Conservation (phyloP, 352 stramenopile genomes). For the Phytopythium ostracodes region DNA sequence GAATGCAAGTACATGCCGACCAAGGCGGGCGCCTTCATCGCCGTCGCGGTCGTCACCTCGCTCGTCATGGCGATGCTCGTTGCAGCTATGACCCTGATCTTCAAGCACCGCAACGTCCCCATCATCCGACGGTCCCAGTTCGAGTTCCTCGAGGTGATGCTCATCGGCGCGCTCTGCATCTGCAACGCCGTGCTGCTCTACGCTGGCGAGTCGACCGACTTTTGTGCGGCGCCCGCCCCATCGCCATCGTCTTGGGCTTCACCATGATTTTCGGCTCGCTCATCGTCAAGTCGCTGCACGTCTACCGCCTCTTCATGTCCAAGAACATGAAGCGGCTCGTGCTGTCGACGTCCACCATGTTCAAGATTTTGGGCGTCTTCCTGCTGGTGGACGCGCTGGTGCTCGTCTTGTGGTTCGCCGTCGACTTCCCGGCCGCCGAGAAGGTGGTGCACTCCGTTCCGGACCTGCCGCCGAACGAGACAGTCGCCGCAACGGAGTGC, state of each 20-base stretch:
- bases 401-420: constrained; percentile 9
- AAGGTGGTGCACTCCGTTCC: constrained; percentile 10
- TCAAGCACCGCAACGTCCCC: constrained; percentile 12
- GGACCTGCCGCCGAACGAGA: neutral
- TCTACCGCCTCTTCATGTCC: constrained; percentile 35
- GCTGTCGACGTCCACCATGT: constrained; percentile 11
- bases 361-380: constrained; percentile 17
- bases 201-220: constrained; percentile 11
- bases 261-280: constrained; percentile 24
- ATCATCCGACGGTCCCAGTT: constrained; percentile 24
- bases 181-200: constrained; percentile 12
- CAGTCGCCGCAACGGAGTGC: constrained; percentile 22
- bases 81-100: constrained; percentile 8
- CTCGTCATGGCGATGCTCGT: constrained; percentile 9
- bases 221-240: constrained; percentile 16
- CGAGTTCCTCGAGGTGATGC: constrained; percentile 14
- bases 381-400: constrained; percentile 17
- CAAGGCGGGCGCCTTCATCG: constrained; percentile 2
- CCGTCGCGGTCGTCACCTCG: constrained; percentile 3
- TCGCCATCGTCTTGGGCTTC: constrained; percentile 16
- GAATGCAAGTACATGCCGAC: constrained; percentile 15
- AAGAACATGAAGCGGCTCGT: constrained; percentile 21
- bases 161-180: constrained; percentile 7
- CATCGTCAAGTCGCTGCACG: constrained; percentile 28
- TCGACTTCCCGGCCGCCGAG: constrained; percentile 12